A percentile compares a stretch with the other conserved stretches of the same genome.
phyloP scores from a whole-genome alignment of 75 land plant species.

The Larix kaempferi region DNA sequence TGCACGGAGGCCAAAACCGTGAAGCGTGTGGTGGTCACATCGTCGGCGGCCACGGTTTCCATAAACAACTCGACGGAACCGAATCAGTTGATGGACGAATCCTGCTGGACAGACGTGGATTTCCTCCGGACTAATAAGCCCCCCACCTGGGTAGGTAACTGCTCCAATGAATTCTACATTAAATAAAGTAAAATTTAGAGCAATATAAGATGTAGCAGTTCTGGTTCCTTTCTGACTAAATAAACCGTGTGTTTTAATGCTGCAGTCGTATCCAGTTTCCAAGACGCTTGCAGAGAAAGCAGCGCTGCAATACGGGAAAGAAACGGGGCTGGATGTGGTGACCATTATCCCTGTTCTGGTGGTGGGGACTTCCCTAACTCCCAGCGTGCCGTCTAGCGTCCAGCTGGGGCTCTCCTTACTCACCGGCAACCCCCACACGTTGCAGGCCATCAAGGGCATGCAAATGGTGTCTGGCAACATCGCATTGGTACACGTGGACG shows the following conservation, averaged over 20 bases:
- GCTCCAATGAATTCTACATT: not conserved
- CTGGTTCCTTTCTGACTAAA: not conserved
- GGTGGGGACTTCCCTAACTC: constrained; percentile 23
- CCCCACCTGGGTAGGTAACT: constrained; percentile 6
- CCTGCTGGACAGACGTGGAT: constrained; percentile 9
- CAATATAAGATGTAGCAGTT: not conserved
- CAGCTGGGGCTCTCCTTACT: constrained; percentile 17
- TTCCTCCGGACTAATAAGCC: not conserved
- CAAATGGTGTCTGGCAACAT: not conserved
- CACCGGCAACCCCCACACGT: constrained; percentile 15
- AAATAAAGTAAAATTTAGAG: not conserved
- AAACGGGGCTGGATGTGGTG: constrained; percentile 24
- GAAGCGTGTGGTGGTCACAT: constrained; percentile 28
- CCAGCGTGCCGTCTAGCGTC: constrained; percentile 30
- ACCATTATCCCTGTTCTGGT: constrained; percentile 28
- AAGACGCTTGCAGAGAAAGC: constrained; percentile 37
- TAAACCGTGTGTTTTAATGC: not conserved
- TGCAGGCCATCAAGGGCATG: not conserved
- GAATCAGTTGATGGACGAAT: not conserved
- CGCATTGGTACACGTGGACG: constrained; percentile 39
- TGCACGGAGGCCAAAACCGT: constrained; percentile 29
- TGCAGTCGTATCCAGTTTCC: constrained; percentile 21
- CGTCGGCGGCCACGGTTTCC: constrained; percentile 26
- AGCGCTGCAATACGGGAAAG: constrained; percentile 26
- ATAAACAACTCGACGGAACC: not conserved